Base-by-base conservation (phyloP, 2,329 filamentous ascomycete genomes). In the Paraphoma chrysanthemicola region DNA sequence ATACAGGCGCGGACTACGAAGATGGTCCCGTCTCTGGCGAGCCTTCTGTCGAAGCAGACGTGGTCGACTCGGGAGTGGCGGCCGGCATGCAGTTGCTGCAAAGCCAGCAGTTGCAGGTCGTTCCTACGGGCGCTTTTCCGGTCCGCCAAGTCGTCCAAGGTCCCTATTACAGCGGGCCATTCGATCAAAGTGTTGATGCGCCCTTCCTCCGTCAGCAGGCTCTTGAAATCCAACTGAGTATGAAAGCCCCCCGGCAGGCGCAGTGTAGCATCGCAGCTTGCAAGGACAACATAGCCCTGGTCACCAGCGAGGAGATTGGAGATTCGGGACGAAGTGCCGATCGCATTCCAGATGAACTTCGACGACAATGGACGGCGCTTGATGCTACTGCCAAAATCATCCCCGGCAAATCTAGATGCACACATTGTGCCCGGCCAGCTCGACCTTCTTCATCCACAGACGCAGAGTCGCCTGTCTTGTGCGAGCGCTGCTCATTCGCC, bases 61-160 rank as follows among this genome's bases (percentile, higher is more conserved):
- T 54, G 39, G 53, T 63, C 1, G 66, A 74, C 10, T 71, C 65
- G n/a, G 73, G 72, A 1, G 57, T 68, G 2, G 53, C 58, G 28
- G 63, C 62, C 41, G 75, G 66, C 4, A 51, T 60, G 0, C 53
- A 63, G 1, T 62, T 81, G 3, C 41, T 81, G 0, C 28, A 66
- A 1, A 70, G 62, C 0, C 59, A 67, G 2, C 65, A 78, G 42
- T 74, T 83, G 14, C 63, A 70, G 4, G 41, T 73, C 7, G 62
- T 64, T 2, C 74, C 78, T 2, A 74, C 80, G 62, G 79, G 80
- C 14, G 70, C 72, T 11, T 62, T 82, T 17, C 81, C 81, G 1
- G 71, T 78, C 8, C 66, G 68, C 6, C 81, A 83, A 61, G 78
- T 77, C 8, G 74, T 82, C 0, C 80, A 82, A 66, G 81, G 81